Evolutionary conservation across 2,329 filamentous ascomycete genomes (phyloP), one percentile per base, ranked within the genome.

Genomic region (Leptographium procerum): DNA sequence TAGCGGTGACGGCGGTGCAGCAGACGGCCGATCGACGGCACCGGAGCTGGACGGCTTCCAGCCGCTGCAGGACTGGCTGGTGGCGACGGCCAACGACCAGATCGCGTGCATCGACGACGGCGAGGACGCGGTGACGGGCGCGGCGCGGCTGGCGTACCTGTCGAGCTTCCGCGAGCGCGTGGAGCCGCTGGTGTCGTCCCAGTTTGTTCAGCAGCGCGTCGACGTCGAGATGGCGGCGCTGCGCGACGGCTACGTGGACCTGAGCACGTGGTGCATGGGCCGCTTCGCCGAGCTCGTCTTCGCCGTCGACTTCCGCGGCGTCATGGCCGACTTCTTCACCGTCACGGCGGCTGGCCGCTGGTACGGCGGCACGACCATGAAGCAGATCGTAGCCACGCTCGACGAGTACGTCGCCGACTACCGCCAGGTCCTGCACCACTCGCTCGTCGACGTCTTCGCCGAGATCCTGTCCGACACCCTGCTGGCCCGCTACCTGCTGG

Each of bases 91-190:
- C 65, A 99, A 99, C 74, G 94, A 99, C 73, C 94, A 99, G 71
- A 97, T 99, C 69, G 91, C 91, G 59, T 96, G 91, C 72, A 96
- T 99, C 67, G 94, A 97, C 70, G 95, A 97, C 68, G 87, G 87
- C 64, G 87, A 89, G 61, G 87, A 89, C 57, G 83, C 85, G 29
- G 45, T 11, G 33, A 40, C 29, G 29, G 55, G 55, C 28, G 58
- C 52, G 29, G 19, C 4, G 3, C 84, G 87, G 34, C 76, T 88
- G 29, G 89, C 88, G 33, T 96, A 96, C 74, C 80, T 97, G 55
- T 86, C 89, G 4, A 86, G 87, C 66, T 96, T 96, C 82, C 85
- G 85, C 65, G 83, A 86, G 65, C 89, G 94, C 67, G 87, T 95
- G 68, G 87, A 89, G 68, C 80, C 88, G 2, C 77, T 94, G 36